These are phyloP conservation scores for Chlamydomonas reinhardtii DNA, from an alignment of 163 green algal species.

Conservation along the genomic window DNA sequence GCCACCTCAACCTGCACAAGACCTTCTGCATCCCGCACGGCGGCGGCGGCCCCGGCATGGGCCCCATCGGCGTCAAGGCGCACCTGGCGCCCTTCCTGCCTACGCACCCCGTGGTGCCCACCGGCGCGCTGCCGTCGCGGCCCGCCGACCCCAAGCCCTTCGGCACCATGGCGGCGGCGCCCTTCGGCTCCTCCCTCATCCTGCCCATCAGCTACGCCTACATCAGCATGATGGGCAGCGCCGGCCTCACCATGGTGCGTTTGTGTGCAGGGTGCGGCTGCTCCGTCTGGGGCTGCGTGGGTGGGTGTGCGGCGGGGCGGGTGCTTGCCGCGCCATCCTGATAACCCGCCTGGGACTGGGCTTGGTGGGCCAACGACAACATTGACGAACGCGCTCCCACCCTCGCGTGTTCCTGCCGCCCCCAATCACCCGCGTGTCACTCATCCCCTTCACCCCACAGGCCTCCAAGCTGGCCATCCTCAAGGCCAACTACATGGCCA, in stretches of 20 bases:
- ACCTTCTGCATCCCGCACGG: slow-evolving; percentile 99
- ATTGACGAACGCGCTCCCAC: too few species aligned
- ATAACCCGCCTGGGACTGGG: too few species aligned
- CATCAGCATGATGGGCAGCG: slow-evolving; percentile 97
- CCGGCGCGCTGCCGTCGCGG: slow-evolving; percentile 66
- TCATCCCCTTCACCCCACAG: slow-evolving; percentile 36
- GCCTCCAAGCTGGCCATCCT: slow-evolving; percentile 97
- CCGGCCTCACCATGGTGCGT: slow-evolving; percentile 85
- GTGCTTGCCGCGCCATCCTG: too few species aligned
- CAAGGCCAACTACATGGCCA: slow-evolving; percentile 99
- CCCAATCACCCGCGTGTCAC: too few species aligned
- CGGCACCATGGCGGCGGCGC: slow-evolving; percentile 94
- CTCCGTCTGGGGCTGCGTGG: too few species aligned
- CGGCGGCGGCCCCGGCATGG: slow-evolving; percentile 97
- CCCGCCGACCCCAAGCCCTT: slow-evolving; percentile 77
- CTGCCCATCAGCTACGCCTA: slow-evolving; percentile 99
- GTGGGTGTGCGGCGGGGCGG: neutral
- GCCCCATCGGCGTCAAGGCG: slow-evolving; percentile 97
- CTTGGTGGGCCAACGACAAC: too few species aligned
- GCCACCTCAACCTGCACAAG: slow-evolving; percentile 99
- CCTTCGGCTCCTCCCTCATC: slow-evolving; percentile 97
- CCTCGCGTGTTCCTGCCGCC: too few species aligned
- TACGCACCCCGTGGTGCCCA: slow-evolving; percentile 92
- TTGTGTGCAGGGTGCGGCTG: too few species aligned
- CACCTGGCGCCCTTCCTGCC: slow-evolving; percentile 98